Evolutionary conservation across 352 stramenopile species (phyloP), one percentile per base, ranked within the genome.

Genomic region (Phytophthora chlamydospora): DNA sequence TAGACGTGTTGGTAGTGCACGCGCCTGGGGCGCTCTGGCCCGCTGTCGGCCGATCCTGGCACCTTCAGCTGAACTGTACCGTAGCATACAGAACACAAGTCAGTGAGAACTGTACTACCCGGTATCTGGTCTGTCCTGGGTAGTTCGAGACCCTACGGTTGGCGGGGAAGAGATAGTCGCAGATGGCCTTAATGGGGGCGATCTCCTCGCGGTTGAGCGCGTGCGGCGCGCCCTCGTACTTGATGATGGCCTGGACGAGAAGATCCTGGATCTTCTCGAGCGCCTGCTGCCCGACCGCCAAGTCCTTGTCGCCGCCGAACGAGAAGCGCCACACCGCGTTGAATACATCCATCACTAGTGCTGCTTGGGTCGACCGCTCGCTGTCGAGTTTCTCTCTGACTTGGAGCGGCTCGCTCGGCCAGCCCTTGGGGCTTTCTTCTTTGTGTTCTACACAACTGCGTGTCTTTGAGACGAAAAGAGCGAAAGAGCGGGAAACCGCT

Each of bases 1-100:
- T 83, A 93, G n/a, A 95, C 80, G 66, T 95, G 83, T 46, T 91
- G 61, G 64, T 95, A 95, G 29, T 73, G 66, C 43, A 93, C 83
- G 35, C 57, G 68, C 50, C 75, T 78, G 29, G 49, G 14, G 14
- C 48, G 32, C 35, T 69, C 32, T 4, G 58, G 27, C 21, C 31
- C 34, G 50, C 21, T 27, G 17, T 56, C 49, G 12, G 45, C 32
- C 31, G 48, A 43, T 12, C 72, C 53, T 9, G 81, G 80, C 7
- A 89, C 66, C 16, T 73, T 78, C 12, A 93, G 53, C 17, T 78
- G 68, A 50, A 95, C 83, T 92, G 62, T 29, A 41, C 31, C 31
- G 44, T n/a, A 52, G 12, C 34, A 31, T 6, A 39, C 1, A 24
- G 21, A 24, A 54, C 19, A 38, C 11, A 42, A 8, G 24, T 54